Evolutionary conservation across 768 basidiomycete species (phyloP).

Genomic region (Pholiota microspora): DNA sequence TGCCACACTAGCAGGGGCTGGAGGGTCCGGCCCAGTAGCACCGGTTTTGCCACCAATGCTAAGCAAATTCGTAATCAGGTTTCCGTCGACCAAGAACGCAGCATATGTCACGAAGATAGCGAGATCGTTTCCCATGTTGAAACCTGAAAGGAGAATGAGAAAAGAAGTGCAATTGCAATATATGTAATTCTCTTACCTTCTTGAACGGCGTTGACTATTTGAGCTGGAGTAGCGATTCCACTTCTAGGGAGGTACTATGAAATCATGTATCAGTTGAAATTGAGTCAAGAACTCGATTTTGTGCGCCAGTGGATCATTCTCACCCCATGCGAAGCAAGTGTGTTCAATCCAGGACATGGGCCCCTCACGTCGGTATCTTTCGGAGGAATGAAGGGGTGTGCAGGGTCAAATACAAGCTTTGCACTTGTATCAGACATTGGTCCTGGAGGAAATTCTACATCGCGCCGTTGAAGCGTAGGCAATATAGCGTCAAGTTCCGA

Average conservation of each 20-base stretch:
- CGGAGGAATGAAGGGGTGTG: conserved; percentile 5
- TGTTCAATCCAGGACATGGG: conserved; percentile 5
- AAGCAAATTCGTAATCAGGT: conserved; percentile 18
- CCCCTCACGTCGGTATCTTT: not conserved
- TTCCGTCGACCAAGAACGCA: conserved; percentile 22
- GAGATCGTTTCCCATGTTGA: conserved; percentile 19
- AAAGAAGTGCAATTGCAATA: not conserved
- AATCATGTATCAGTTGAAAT: not conserved
- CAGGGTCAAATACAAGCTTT: not conserved
- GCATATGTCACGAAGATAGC: conserved; percentile 15
- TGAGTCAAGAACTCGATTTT: not conserved
- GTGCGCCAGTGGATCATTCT: not conserved
- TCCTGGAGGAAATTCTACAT: conserved; percentile 1
- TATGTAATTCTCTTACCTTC: conserved; percentile 12
- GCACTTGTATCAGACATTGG: conserved; percentile 1
- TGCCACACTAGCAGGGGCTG: conserved; percentile 20
- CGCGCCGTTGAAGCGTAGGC: conserved; percentile 2
- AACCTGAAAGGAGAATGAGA: conserved; percentile 5
- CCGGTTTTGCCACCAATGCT: conserved; percentile 22
- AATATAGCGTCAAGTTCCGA: not conserved
- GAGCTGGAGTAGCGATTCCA: conserved; percentile 14
- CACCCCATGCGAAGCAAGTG: conserved; percentile 5
- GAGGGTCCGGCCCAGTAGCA: conserved; percentile 20
- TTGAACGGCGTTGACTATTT: conserved; percentile 18
- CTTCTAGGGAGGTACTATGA: conserved; percentile 13